These are phyloP conservation scores for Magnusiomyces suaveolens DNA, from an alignment of 1,139 yeast genomes.

Conservation along the genomic window DNA sequence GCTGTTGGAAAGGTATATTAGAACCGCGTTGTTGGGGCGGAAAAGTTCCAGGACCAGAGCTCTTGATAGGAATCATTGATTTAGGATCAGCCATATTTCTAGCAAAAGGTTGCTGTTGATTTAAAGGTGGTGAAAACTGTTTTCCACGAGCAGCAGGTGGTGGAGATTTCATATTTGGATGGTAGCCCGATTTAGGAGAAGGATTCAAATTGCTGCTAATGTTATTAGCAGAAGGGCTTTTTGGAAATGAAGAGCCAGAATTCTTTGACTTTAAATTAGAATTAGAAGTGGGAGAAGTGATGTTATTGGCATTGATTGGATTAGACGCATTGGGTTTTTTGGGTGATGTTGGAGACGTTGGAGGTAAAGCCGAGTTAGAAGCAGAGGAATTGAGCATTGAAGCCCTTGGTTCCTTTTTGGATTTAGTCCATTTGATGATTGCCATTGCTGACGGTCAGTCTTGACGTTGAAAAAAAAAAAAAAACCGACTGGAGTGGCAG, in stretches of 20 bases:
- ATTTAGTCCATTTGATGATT: constrained; percentile 22
- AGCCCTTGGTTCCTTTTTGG: constrained; percentile 23
- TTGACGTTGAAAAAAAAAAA: neutral
- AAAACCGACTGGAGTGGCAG: no score
- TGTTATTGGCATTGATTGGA: neutral
- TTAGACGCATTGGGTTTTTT: constrained; percentile 4
- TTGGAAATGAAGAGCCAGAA: neutral
- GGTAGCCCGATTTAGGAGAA: no score
- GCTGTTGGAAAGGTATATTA: no score
- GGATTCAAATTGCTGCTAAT: neutral
- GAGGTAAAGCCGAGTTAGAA: constrained; percentile 9
- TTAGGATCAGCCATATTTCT: neutral
- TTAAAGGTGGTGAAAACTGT: neutral
- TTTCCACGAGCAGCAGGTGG: neutral
- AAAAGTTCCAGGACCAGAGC: neutral
- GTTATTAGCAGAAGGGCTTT: neutral
- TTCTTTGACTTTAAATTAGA: neutral
- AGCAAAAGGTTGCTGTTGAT: neutral
- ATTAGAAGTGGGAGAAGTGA: constrained; percentile 3
- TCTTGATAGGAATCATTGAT: neutral
- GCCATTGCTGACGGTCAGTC: constrained; percentile 17
- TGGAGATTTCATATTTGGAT: neutral
- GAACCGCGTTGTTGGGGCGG: neutral
- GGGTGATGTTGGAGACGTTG: constrained; percentile 11
- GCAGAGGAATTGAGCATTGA: constrained; percentile 17